Base-by-base conservation (phyloP, 1,284 basidiomycete genomes). In the Cutaneotrichosporon sp. region DNA sequence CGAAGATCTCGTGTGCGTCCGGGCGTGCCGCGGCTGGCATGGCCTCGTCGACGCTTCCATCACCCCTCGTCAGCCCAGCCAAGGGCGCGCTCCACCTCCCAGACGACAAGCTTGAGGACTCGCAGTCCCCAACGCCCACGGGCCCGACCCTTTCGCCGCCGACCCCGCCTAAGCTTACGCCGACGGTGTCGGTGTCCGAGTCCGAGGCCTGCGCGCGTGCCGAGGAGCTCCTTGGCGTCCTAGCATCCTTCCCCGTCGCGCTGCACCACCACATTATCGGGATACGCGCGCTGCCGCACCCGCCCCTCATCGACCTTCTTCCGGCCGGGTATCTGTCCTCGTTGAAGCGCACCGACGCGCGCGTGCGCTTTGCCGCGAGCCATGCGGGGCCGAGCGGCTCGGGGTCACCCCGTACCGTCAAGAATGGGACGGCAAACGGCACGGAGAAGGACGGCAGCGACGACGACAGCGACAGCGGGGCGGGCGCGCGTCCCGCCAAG, bases 181-280 rank as follows among this genome's bases (percentile, higher is more conserved):
- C 25, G 0, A 7, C 42, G 6, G 42, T n/a, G 4, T 33, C 56
- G 24, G 14, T n/a, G 18, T 27, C 45, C 11, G 55, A 57, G 9
- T 24, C 33, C 14, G 55, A 57, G 22, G 31, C 45, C 16, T 65
- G 22, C 16, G 36, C 49, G 1, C 56, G 56, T 7, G 47, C 49
- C 25, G 73, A 78, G 33, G 79, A 80, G 62, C 66, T 80, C 2
- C 62, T 73, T 10, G 73, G 73, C 2, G 56, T 79, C 11, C 46
- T 79, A 3, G 72, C 76, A 0, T 75, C 73, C 14, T 80, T 79
- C 55, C 74, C 74, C 1, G 75, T 79, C 36, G 76, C 79, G 2
- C 58, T 80, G 33, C 78, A 79, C 71, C 75, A 79, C 59, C 78
- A 80, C 57, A 65, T 80, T 2, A 70, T 74, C 27, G 66, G 66